phyloP scores from a whole-genome alignment of 352 stramenopile genomes.

The Phytophthora agathidicida region DNA sequence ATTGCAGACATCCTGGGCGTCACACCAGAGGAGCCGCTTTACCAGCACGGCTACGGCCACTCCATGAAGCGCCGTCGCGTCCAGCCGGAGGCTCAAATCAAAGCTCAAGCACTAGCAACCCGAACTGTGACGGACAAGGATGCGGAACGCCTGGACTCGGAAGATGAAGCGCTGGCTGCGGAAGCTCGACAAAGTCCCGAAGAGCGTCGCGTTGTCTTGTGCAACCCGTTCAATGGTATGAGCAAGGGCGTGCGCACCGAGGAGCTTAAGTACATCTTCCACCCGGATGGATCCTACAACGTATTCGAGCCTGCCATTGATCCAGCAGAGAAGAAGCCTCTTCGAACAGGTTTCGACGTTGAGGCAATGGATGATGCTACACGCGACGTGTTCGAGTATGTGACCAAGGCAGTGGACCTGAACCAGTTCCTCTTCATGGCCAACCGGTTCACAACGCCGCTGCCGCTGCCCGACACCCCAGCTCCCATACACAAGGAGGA shows the following conservation, averaged over 20 bases:
- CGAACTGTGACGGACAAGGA: constrained; percentile 20
- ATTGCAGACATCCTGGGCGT: constrained; percentile 72
- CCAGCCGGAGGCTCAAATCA: constrained; percentile 18
- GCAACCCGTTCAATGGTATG: constrained; percentile 76
- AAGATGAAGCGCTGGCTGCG: constrained; percentile 15
- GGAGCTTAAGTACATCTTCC: constrained; percentile 78
- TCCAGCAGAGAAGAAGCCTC: constrained; percentile 52
- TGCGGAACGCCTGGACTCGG: constrained; percentile 11
- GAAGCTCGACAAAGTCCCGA: constrained; percentile 25
- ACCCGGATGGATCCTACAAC: constrained; percentile 66
- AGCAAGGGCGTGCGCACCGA: constrained; percentile 71
- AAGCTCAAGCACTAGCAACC: constrained; percentile 20
- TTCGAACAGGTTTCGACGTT: constrained; percentile 63
- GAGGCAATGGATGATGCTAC: constrained; percentile 63
- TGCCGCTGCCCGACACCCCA: constrained; percentile 4
- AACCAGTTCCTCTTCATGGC: constrained; percentile 77
- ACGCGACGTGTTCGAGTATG: constrained; percentile 52
- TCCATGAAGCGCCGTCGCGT: constrained; percentile 67
- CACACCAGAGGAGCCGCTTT: constrained; percentile 48
- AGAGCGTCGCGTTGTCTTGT: constrained; percentile 63
- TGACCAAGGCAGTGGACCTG: constrained; percentile 62
- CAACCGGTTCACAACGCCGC: constrained; percentile 60
- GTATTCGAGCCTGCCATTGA: constrained; percentile 64
- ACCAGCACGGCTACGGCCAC: constrained; percentile 72
- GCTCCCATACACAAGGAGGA: neutral